A percentile compares a stretch with the other conserved stretches of the same genome.
These are phyloP conservation scores for Symmetrospora coprosmae DNA, from an alignment of 768 basidiomycete genomes.

Conservation along the genomic window DNA sequence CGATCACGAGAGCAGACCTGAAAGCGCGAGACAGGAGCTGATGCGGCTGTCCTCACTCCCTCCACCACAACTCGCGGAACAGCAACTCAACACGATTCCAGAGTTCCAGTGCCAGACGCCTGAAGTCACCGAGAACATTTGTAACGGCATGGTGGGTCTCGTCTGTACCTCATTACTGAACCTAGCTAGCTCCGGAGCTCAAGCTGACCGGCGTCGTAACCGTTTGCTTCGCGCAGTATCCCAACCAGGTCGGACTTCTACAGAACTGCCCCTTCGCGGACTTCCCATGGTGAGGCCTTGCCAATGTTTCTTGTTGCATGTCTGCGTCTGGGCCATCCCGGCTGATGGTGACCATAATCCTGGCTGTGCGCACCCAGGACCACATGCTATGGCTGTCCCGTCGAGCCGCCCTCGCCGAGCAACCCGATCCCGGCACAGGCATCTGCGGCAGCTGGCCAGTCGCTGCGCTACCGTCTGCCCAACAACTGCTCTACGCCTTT, in stretches of 20 bases:
- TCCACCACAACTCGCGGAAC: no score
- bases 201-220: not conserved
- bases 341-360: not conserved
- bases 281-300: conserved; percentile 72
- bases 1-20: no score
- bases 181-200: not conserved
- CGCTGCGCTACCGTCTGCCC: conserved; percentile 43
- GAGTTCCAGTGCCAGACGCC: conserved; percentile 56
- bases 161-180: no score
- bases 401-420: conserved; percentile 43
- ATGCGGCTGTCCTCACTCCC: no score
- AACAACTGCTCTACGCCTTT: conserved; percentile 44
- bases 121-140: conserved; percentile 50
- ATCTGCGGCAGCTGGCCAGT: conserved; percentile 34
- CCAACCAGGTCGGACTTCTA: conserved; percentile 50
- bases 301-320: no score
- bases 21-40: no score
- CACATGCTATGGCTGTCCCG: conserved; percentile 59
- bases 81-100: conserved; percentile 45
- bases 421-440: conserved; percentile 56
- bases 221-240: not conserved
- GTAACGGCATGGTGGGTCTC: conserved; percentile 54
- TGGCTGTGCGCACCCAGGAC: not conserved
- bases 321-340: conserved; percentile 39
- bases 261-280: conserved; percentile 53